Evolutionary conservation across 495 filamentous ascomycete genomes (phyloP), one percentile per base, ranked within the genome.

Genomic region (Amphirosellinia nigrospora): DNA sequence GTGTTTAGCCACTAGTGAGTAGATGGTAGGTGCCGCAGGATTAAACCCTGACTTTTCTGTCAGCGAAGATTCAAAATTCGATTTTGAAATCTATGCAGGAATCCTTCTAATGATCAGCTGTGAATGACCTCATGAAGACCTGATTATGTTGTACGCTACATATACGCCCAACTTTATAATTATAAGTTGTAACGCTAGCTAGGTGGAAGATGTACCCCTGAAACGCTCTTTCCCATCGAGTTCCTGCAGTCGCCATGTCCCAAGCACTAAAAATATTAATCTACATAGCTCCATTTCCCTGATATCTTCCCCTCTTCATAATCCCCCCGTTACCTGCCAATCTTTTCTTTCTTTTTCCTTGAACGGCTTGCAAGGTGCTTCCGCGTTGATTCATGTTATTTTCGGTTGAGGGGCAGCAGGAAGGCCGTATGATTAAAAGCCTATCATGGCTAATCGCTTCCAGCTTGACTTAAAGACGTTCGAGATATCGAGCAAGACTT

Each of bases 401-500:
- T 23, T 10, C 28, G 0, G 26, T 36, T 30, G 34, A 26, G n/a
- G 30, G 43, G 59, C 36, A 32, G 45, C 16, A n/a, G 28, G 32
- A n/a, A 43, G 48, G 4, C 19, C 21, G 9, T 26, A 41, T 60
- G 34, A 39, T 23, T 10, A 53, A n/a, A 36, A 9, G 32, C 16
- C 32, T 38, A 34, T 26, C n/a, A 69, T 69, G 67, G 34, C 55
- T 13, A 26, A 53, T 26, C 66, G 34, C 36, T 21, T 56, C 6
- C 16, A 34, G 34, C 19, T 64, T 26, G 39, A 53, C 19, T n/a
- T 64, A 15, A 70, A 64, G 52, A 21, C 61, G 2, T 59, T 71
- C 30, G 39, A 28, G 0, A 53, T 66, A 52, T 71, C 69, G 39
- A 66, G 43, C 61, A 45, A 53, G 39, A 48, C 39, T 8, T 69